Conservation (phyloP, 352 stramenopile genomes). For the Stramenopiles sp. region DNA sequence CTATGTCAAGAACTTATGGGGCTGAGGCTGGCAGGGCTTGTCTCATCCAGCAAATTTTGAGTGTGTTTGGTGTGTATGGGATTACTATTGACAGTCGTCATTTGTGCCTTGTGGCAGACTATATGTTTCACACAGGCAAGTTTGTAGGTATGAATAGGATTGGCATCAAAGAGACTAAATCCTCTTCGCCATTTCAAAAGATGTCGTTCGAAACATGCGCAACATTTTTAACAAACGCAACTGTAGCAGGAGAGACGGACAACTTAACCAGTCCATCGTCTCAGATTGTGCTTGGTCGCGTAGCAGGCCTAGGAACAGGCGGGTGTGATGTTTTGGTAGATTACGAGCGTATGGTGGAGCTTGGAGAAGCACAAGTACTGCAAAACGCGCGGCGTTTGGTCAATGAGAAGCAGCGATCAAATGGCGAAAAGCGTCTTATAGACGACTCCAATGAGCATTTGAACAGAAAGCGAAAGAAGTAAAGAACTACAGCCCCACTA, state of each 20-base stretch:
- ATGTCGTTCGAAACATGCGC: neutral
- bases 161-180: neutral
- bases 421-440: neutral
- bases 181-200: neutral
- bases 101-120: conserved; percentile 5
- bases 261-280: neutral
- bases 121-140: neutral
- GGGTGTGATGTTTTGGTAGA: neutral
- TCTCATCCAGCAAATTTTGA: conserved; percentile 78
- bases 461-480: too few species aligned
- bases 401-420: neutral
- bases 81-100: conserved; percentile 99
- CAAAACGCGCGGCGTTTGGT: neutral
- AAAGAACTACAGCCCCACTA: too few species aligned
- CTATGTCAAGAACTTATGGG: conserved; percentile 89
- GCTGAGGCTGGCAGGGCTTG: conserved; percentile 65
- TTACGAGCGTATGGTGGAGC: neutral
- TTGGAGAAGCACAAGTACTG: neutral
- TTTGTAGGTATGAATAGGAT: neutral
- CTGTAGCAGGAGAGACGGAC: neutral
- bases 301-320: neutral
- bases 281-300: neutral
- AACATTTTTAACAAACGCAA: neutral
- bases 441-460: neutral
- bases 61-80: conserved; percentile 96